These are phyloP conservation scores for Cyberlindnera xylosilytica DNA, from an alignment of 805 yeast genomes.

Conservation along the genomic window DNA sequence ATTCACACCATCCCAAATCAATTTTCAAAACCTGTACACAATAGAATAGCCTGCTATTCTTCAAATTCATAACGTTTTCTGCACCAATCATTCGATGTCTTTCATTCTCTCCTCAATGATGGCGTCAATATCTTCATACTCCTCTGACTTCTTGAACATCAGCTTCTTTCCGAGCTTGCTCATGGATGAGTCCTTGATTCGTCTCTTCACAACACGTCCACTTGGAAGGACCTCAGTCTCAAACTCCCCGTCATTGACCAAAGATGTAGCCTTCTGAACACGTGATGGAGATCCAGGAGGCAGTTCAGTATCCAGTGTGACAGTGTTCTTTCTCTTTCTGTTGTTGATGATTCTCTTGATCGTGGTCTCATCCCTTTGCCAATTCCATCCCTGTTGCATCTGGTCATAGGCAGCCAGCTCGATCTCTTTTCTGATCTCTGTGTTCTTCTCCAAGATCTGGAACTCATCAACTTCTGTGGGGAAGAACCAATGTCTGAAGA, in stretches of 20 bases:
- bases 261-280: conserved; percentile 30
- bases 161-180: conserved; percentile 38
- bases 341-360: conserved; percentile 21
- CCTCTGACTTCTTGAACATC: conserved; percentile 25
- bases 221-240: conserved; percentile 67
- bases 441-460: conserved; percentile 70
- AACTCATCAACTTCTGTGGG: conserved; percentile 80
- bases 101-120: conserved; percentile 49
- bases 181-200: conserved; percentile 26
- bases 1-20: no score
- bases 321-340: conserved; percentile 25
- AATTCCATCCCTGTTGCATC: conserved; percentile 75
- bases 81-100: conserved; percentile 29
- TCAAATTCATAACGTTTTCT: background rate
- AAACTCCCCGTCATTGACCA: conserved; percentile 29
- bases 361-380: conserved; percentile 47
- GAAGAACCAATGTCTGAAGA: conserved; percentile 48
- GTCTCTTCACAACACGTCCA: conserved; percentile 57
- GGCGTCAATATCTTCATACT: conserved; percentile 38
- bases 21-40: background rate
- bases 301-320: conserved; percentile 38
- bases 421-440: conserved; percentile 59
- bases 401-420: conserved; percentile 74
- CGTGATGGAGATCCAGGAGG: conserved; percentile 46
- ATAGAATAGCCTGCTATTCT: conserved; percentile 11